Base-by-base conservation (phyloP, 352 stramenopile genomes). In the Pythium graminicola region DNA sequence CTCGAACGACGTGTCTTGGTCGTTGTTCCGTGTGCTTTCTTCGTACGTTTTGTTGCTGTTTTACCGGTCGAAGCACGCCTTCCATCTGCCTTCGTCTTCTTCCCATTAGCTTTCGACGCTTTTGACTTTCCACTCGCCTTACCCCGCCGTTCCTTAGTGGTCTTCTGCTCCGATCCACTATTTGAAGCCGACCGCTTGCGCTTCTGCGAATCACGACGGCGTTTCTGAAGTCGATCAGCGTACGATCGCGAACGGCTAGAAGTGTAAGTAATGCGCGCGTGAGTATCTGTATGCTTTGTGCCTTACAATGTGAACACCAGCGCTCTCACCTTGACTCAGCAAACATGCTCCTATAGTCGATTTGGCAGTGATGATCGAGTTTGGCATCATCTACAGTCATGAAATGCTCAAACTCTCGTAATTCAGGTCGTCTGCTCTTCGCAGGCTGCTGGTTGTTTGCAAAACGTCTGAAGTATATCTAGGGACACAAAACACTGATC, bases 321-420 rank as follows among this genome's bases (percentile, higher is more conserved):
- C 11, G 41, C 14, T 16, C 62, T 24, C 46, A 86, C 78, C 73
- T 79, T 39, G 76, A 74, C 8, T 81, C 78, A 6, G 70, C 71
- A 43, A 89, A 89, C 75, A 89, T 85, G 38, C 67, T 69, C n/a
- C 43, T 69, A 52, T 85, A 89, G 38, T 85, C 73, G 51, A 89
- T 75, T 35, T 70, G 60, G 50, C 78, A 86, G n/a, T 62, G 60
- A 29, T 76, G 80, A 49, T 89, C 75, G 0, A 35, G 26, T 6
- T 45, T 46, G 28, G 81, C 46, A 42, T 89, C 78, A 49, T 85
- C 78, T 26, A 89, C 76, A 26, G 64, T 77, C 29, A 85, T 45
- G 45, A 86, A 86, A 38, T 86, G 67, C 35, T 85, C 48, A 28
- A 88, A 85, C 20, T 84, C 71, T 44, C 62, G 62, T 22, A 88